Evolutionary conservation across 768 basidiomycete genomes (phyloP).

Genomic region (Pleurotus eryngii): DNA sequence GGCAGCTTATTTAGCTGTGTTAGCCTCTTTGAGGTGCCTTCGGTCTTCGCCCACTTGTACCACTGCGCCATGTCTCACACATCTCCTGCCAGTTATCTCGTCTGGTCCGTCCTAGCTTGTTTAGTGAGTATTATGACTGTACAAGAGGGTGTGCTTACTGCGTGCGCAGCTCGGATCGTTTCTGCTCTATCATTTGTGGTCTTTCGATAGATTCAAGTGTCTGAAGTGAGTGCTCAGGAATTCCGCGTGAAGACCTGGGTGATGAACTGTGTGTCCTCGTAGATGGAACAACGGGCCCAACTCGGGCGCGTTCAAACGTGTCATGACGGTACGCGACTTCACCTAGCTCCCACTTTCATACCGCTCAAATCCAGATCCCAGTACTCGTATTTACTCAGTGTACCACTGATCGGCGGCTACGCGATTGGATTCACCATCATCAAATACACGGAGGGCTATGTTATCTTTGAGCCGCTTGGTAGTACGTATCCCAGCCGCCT

Average conservation of each 20-base stretch:
- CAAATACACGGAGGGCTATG: conserved; percentile 71
- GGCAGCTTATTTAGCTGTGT: background rate
- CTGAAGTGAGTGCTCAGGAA: conserved; percentile 42
- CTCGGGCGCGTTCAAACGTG: conserved; percentile 76
- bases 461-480: conserved; percentile 39
- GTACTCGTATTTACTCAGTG: conserved; percentile 67
- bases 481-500: conserved; percentile 36
- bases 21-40: background rate
- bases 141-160: background rate
- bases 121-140: conserved; percentile 37
- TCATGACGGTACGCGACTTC: conserved; percentile 70
- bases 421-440: conserved; percentile 64
- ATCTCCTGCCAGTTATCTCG: conserved; percentile 56
- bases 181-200: background rate
- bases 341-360: background rate
- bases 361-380: conserved; percentile 21
- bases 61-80: conserved; percentile 53
- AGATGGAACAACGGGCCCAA: conserved; percentile 70
- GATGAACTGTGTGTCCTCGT: background rate
- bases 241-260: too few species aligned
- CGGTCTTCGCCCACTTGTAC: conserved; percentile 4
- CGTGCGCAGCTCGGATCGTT: background rate
- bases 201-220: conserved; percentile 65
- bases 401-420: conserved; percentile 60
- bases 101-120: conserved; percentile 56